Base-by-base conservation (phyloP, 768 basidiomycete genomes). In the Termitomyces sp. region DNA sequence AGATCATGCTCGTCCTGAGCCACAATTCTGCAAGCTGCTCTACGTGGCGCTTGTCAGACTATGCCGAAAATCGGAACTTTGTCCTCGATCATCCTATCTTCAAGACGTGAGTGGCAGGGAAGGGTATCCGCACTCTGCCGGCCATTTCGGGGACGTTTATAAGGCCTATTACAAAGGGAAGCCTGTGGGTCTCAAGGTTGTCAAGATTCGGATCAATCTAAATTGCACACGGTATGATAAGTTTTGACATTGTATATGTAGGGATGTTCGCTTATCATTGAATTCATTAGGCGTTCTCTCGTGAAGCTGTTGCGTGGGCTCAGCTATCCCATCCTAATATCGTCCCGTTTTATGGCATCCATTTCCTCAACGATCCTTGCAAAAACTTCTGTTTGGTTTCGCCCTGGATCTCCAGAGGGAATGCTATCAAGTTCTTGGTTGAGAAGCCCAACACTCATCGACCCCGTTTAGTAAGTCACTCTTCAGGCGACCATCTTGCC, bases 351-450 rank as follows among this genome's bases (percentile, higher is more conserved):
- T 71, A 72, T 35, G 77, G 78, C 0, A 70, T 77, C 11, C 69
- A 67, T 54, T 64, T 63, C 33, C 42, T 71, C 4, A 61, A 61
- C 12, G 72, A 74, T 51, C 55, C 53, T 12, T 63, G 68, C 38
- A 62, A 64, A 7, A 68, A 72, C 45, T 61, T 76, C 20, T 73
- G 74, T 50, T 70, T 76, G 22, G 72, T 77, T 2, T 75, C 74
- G 0, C 74, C 76, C 7, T 77, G 75, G 75, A 75, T 76, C 74
- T 68, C 71, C 35, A 68, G 71, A 46, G 77, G 77, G 1, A 75
- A 74, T 46, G 63, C 74, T 22, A 67, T 66, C 38, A 67, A 74
- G n/a, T 73, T 56, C 50, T 58, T 73, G 24, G 42, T 3, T 2
- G 24, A 57, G 7, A 36, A 66, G 42, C 68, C 71, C 3, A 32